Evolutionary conservation across 106 monocot genomes (phyloP).

Genomic region (Gastrodia elata): DNA sequence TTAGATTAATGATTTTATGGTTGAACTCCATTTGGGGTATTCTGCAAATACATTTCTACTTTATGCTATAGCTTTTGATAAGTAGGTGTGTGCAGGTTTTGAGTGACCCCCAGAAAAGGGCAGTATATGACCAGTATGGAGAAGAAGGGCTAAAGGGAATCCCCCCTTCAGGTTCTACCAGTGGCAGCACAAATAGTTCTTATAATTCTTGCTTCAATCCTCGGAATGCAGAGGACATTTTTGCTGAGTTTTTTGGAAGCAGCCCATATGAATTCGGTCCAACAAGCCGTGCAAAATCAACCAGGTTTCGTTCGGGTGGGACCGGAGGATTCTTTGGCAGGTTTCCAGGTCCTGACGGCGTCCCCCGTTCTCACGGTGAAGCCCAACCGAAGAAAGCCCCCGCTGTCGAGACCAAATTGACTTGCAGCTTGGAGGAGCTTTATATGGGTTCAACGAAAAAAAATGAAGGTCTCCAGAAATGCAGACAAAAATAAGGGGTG

Average conservation of each 20-base stretch:
- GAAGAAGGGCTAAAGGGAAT: slow-evolving; percentile 53
- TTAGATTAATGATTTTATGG: background rate
- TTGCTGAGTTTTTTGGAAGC: slow-evolving; percentile 39
- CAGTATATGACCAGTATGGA: slow-evolving; percentile 48
- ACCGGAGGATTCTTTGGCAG: slow-evolving; percentile 15
- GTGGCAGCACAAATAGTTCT: background rate
- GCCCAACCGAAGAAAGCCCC: slow-evolving; percentile 32
- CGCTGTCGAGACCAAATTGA: slow-evolving; percentile 60
- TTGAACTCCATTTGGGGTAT: background rate
- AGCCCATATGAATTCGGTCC: slow-evolving; percentile 31
- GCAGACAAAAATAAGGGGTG: slow-evolving; percentile 59
- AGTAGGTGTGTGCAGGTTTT: slow-evolving; percentile 26
- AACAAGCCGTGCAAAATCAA: slow-evolving; percentile 38
- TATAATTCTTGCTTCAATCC: slow-evolving; percentile 16
- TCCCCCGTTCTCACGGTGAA: slow-evolving; percentile 31
- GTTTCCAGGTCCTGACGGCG: slow-evolving; percentile 9
- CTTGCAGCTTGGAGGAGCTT: slow-evolving; percentile 81
- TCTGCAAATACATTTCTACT: background rate
- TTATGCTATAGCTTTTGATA: background rate
- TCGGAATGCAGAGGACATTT: slow-evolving; percentile 39
- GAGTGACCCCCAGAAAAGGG: slow-evolving; percentile 45
- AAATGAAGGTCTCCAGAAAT: slow-evolving; percentile 84
- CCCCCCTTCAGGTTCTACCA: slow-evolving; percentile 17
- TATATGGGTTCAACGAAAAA: slow-evolving; percentile 64
- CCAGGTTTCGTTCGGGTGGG: slow-evolving; percentile 30